Evolutionary conservation across 805 yeast species (phyloP).

Genomic region (Brettanomyces anomalus): DNA sequence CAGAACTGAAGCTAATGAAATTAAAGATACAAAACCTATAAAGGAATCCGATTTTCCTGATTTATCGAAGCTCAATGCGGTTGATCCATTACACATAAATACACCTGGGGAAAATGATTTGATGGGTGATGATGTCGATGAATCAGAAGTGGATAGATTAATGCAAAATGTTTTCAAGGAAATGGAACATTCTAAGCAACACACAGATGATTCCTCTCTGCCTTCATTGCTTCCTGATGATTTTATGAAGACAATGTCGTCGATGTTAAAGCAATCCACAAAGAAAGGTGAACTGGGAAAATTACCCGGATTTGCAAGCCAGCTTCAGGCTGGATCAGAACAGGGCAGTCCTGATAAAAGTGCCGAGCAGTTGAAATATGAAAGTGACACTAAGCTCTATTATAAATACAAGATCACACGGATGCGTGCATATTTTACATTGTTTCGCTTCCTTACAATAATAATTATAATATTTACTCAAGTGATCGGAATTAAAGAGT

Average conservation of each 20-base stretch:
- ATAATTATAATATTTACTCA: conserved; percentile 2
- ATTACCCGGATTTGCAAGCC: background rate
- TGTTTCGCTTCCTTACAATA: conserved; percentile 7
- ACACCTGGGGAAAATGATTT: conserved; percentile 6
- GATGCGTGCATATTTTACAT: conserved; percentile 1
- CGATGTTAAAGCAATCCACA: conserved; percentile 11
- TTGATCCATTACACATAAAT: conserved; percentile 6
- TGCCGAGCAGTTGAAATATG: background rate
- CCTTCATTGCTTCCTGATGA: conserved; percentile 17
- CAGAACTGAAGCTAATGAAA: background rate
- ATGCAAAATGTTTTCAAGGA: conserved; percentile 5
- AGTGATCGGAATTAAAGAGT: conserved; percentile 1
- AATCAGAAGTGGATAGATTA: conserved; percentile 9
- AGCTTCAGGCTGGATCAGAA: background rate
- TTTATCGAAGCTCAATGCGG: conserved; percentile 1
- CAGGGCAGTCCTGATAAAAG: background rate
- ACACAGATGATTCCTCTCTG: background rate
- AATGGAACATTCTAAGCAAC: conserved; percentile 2
- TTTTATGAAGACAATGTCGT: conserved; percentile 22
- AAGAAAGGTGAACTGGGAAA: background rate
- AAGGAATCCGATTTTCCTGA: background rate
- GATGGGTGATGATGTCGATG: conserved; percentile 5
- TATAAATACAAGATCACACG: background rate
- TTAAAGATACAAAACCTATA: background rate
- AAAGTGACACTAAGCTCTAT: background rate